Percentiles rank a stretch among this genome's conserved stretches.
Evolutionary conservation across 805 yeast genomes (phyloP).

Genomic region (Schwanniomyces occidentalis): DNA sequence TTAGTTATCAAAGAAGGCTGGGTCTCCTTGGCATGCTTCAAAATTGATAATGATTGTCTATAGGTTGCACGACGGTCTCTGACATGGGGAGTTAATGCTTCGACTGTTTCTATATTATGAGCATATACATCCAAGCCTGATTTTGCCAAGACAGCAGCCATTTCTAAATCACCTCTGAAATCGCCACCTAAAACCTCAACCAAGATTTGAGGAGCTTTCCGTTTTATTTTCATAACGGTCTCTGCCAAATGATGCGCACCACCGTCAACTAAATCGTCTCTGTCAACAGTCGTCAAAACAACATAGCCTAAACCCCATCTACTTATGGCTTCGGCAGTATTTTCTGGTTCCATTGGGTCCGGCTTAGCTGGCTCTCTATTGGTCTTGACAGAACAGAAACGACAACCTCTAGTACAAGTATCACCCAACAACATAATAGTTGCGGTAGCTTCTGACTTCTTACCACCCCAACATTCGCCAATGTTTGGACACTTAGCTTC

Average conservation of each 20-base stretch:
- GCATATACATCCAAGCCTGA: constrained; percentile 96
- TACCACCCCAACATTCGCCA: constrained; percentile 99
- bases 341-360: constrained; percentile 96
- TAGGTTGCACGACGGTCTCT: constrained; percentile 97
- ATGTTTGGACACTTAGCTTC: constrained; percentile 99
- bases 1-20: constrained; percentile 81
- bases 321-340: constrained; percentile 94
- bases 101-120: constrained; percentile 95
- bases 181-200: constrained; percentile 96
- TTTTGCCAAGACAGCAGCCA: constrained; percentile 75
- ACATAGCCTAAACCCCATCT: constrained; percentile 99
- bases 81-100: constrained; percentile 88
- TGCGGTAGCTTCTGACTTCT: constrained; percentile 90
- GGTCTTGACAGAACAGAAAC: constrained; percentile 97
- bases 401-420: constrained; percentile 98
- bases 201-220: constrained; percentile 84
- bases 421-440: constrained; percentile 98
- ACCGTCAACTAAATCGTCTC: constrained; percentile 93
- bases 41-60: constrained; percentile 78
- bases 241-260: constrained; percentile 90
- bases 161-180: constrained; percentile 84
- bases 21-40: constrained; percentile 75
- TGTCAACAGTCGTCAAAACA: constrained; percentile 93
- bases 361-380: constrained; percentile 82
- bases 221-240: constrained; percentile 81